Base-by-base conservation (phyloP, 2,329 filamentous ascomycete genomes). In the Ophiostoma quercus region DNA sequence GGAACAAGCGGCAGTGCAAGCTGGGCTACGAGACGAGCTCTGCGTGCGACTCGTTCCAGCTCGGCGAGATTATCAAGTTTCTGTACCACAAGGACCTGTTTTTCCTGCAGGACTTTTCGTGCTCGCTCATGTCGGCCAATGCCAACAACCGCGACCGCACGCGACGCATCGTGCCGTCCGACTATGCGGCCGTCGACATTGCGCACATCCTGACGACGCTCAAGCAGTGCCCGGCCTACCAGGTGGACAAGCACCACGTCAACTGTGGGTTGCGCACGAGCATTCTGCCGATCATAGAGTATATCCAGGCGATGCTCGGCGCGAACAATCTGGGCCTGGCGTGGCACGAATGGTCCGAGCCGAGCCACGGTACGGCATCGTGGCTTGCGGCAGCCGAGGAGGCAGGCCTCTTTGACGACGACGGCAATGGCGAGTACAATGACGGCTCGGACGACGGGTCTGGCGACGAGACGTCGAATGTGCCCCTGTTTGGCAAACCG, bases 51-150 rank as follows among this genome's bases (percentile, higher is more conserved):
- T 88, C 87, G 1, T 94, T 90, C 75, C 91, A 94, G 78, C 84
- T 94, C 0, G 91, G 90, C 29, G 90, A 93, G 78, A 91, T 91
- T 83, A 79, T 92, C 73, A 88, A 87, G 73, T 93, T 93, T 78
- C 84, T 93, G 47, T 79, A 82, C 16, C 83, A 84, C 73, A 87
- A 87, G 73, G 83, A 84, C 37, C 84, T 91, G 0, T 75, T 92
- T 3, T 85, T 83, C 51, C 78, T 92, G 0, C 80, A 84, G 7
- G 84, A 87, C 75, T 87, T 86, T 72, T 82, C 68, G 7, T 60
- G 51, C 54, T 63, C 88, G 32, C 79, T 82, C 39, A 22, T 67
- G 65, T 12, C 63, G 25, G 51, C 22, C 32, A 25, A 34, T 11
- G 69, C 51, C 41, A 29, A 41, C 65, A 41, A 43, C 37, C 65